These are phyloP conservation scores for Pichia californica DNA, from an alignment of 805 yeast species.

Conservation along the genomic window DNA sequence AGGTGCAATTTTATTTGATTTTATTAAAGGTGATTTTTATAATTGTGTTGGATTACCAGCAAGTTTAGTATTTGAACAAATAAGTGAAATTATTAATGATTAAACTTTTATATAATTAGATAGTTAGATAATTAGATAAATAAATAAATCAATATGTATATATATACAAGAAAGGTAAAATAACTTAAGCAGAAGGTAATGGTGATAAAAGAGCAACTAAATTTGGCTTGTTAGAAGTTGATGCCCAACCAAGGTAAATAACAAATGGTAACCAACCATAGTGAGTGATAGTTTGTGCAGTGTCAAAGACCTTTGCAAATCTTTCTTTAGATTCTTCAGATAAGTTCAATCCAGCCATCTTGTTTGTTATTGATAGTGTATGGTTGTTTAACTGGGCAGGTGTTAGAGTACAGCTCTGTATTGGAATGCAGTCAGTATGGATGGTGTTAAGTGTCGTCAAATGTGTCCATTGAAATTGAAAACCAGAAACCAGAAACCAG, in stretches of 20 bases:
- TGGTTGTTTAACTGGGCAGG: too few relatives aligned
- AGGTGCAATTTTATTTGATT: constrained; percentile 59
- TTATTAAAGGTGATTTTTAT: constrained; percentile 71
- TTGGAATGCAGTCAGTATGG: too few relatives aligned
- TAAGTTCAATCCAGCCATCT: constrained; percentile 34
- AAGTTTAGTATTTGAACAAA: constrained; percentile 39
- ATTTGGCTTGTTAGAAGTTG: constrained; percentile 78
- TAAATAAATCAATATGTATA: background rate
- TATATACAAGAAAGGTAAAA: constrained; percentile 2
- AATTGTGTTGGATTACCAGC: constrained; percentile 88
- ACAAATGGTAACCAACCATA: constrained; percentile 97
- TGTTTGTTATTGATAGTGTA: background rate
- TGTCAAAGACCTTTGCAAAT: constrained; percentile 71
- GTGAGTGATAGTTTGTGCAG: constrained; percentile 83
- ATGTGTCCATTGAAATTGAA: too few relatives aligned
- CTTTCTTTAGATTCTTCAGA: constrained; percentile 67
- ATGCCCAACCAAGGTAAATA: constrained; percentile 81
- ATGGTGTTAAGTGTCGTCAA: too few relatives aligned
- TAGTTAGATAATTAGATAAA: background rate
- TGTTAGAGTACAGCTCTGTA: background rate
- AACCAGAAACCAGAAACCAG: too few relatives aligned
- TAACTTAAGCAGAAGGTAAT: constrained; percentile 58
- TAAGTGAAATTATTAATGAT: constrained; percentile 9
- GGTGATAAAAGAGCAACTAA: constrained; percentile 73
- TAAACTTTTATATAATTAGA: background rate